Evolutionary conservation across 805 yeast genomes (phyloP).

Genomic region (Starmerella scarabaei): DNA sequence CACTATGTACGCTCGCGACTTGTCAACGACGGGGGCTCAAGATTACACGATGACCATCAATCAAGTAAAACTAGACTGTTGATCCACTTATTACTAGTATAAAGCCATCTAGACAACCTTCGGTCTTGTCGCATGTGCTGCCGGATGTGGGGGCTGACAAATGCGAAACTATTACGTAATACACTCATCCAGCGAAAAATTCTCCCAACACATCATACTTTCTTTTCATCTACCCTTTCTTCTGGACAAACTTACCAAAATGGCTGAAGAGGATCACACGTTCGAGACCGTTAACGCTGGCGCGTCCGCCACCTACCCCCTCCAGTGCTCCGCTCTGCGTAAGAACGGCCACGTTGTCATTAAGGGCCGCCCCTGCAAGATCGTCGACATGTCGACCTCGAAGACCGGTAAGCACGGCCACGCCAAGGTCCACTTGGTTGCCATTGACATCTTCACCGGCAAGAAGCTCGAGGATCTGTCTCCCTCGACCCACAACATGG

Average conservation of each 20-base stretch:
- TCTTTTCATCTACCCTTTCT: slow-evolving; percentile 5
- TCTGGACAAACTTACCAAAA: slow-evolving; percentile 14
- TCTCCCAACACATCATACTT: neutral
- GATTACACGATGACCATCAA: too few relatives aligned
- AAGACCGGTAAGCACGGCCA: slow-evolving; percentile 99
- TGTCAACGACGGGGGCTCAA: too few relatives aligned
- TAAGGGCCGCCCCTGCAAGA: slow-evolving; percentile 99
- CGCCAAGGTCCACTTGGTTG: slow-evolving; percentile 99
- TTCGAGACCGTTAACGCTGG: slow-evolving; percentile 98
- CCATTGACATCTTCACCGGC: slow-evolving; percentile 96
- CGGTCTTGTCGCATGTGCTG: too few relatives aligned
- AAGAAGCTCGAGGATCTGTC: slow-evolving; percentile 99
- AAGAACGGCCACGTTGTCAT: slow-evolving; percentile 98
- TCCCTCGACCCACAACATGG: slow-evolving; percentile 99
- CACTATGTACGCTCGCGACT: too few relatives aligned
- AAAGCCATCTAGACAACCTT: too few relatives aligned
- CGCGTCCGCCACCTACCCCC: slow-evolving; percentile 96
- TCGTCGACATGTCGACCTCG: slow-evolving; percentile 99
- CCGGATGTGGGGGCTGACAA: too few relatives aligned
- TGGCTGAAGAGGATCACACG: slow-evolving; percentile 48
- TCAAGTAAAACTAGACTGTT: too few relatives aligned
- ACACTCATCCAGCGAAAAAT: slow-evolving; percentile 7
- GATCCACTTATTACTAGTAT: too few relatives aligned
- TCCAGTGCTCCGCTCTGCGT: slow-evolving; percentile 99
- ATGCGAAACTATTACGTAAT: slow-evolving; percentile 6